phyloP scores from a whole-genome alignment of 2,329 filamentous ascomycete genomes.

The Xylaria sp. region DNA sequence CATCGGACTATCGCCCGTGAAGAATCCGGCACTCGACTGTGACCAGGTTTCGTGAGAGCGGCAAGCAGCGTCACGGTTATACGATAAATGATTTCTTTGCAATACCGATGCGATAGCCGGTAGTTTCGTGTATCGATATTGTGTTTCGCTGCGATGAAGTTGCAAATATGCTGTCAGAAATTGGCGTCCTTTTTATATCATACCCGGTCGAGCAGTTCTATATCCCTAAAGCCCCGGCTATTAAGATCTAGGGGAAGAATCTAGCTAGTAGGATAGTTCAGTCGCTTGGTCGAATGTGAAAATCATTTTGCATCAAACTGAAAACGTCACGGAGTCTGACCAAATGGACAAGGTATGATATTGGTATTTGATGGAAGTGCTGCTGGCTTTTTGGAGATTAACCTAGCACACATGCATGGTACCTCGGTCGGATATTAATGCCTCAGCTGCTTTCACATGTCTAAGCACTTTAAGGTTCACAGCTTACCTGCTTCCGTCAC shows the following conservation, averaged over 20 bases:
- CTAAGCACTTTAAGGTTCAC: background rate
- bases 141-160: conserved; percentile 1
- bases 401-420: background rate
- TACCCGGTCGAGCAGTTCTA: background rate
- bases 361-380: background rate
- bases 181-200: background rate
- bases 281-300: conserved; percentile 18
- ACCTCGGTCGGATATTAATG: background rate
- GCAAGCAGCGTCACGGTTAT: background rate
- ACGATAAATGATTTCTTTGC: background rate
- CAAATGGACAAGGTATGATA: too few species aligned
- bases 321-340: conserved; percentile 16
- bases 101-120: background rate
- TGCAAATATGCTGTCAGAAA: background rate
- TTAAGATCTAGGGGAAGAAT: background rate
- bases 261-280: conserved; percentile 24
- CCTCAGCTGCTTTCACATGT: background rate
- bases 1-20: background rate
- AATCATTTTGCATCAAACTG: conserved; percentile 27
- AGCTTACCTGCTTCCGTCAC: background rate
- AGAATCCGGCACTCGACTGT: background rate
- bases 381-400: background rate
- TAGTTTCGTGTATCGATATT: background rate
- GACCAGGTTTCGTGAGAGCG: background rate
- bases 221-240: background rate